phyloP scores from a whole-genome alignment of 164 flowering plant species.

The Berberis thunbergii region DNA sequence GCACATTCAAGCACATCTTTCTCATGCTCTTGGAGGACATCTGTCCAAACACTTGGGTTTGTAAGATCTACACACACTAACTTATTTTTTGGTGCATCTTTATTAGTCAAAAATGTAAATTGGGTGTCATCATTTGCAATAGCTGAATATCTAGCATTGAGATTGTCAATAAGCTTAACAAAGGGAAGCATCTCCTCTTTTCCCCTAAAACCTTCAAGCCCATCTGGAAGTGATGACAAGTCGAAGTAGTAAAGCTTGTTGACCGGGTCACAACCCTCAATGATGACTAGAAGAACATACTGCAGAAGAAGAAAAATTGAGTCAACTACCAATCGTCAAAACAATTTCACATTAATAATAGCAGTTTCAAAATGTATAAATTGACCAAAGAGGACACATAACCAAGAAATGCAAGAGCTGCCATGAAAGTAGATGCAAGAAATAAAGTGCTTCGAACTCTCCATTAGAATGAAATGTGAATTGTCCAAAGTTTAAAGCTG shows the following conservation, averaged over 20 bases:
- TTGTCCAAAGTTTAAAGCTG: too few relatives aligned
- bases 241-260: slow-evolving; percentile 91
- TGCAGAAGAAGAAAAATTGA: slow-evolving; percentile 22
- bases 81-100: slow-evolving; percentile 89
- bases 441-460: too few relatives aligned
- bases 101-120: slow-evolving; percentile 84
- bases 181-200: slow-evolving; percentile 59
- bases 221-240: slow-evolving; percentile 56
- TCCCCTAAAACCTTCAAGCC: slow-evolving; percentile 57
- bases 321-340: not conserved
- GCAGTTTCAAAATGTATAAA: too few relatives aligned
- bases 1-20: slow-evolving; percentile 85
- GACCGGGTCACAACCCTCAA: slow-evolving; percentile 71
- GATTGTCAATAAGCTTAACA: slow-evolving; percentile 70
- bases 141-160: slow-evolving; percentile 63
- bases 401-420: too few relatives aligned
- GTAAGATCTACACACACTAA: slow-evolving; percentile 70
- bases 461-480: too few relatives aligned
- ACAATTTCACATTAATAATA: not conserved
- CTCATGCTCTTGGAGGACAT: slow-evolving; percentile 58
- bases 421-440: too few relatives aligned
- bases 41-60: slow-evolving; percentile 69
- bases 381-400: too few relatives aligned
- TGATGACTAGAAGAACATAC: slow-evolving; percentile 61
- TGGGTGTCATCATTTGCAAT: slow-evolving; percentile 81